Base-by-base conservation (phyloP, 768 basidiomycete genomes). In the Kwoniella bestiolae region DNA sequence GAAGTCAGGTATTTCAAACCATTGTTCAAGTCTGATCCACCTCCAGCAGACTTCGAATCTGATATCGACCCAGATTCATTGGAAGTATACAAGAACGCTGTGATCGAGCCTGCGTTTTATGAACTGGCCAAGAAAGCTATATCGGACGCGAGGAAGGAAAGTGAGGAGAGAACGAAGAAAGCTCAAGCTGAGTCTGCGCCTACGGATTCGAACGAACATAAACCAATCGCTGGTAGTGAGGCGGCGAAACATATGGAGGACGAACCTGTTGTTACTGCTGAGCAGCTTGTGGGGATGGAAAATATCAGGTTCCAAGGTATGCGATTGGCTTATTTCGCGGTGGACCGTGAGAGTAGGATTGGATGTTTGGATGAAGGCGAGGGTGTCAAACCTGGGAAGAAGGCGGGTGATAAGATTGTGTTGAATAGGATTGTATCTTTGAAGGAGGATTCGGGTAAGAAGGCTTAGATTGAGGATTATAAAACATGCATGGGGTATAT, bases 241-340 rank as follows among this genome's bases (percentile, higher is more conserved):
- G 72, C 66, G 6, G 56, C 44, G 14, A 47, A 53, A 18, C 65
- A 74, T 32, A 25, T 49, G 14, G 73, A 75, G 31, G 80, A 79
- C 49, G 90, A 87, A 28, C 92, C 91, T 0, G 85, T 86, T 53
- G 88, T 89, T 23, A 91, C 88, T 5, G 87, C 85, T 56, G 89
- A 88, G 60, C 91, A 92, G 80, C 84, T 95, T 44, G 86, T 91
- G 49, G 95, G 91, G 28, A 90, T 90, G 80, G 96, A 98, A 81
- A 91, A 90, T 77, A 86, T 98, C 60, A 86, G 96, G 41, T 98
- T 99, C 88, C 96, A 99, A 82, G 96, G 94, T 7, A 84, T 97
- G 76, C 88, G 96, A 9, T 89, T 97, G 51, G 96, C 90, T 2
- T 99, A 97, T 83, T 98, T 99, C 76, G 86, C 91, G 21, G 83